These are phyloP conservation scores for Bruguiera sexangula DNA, from an alignment of 345 rosid genomes.

Conservation along the genomic window DNA sequence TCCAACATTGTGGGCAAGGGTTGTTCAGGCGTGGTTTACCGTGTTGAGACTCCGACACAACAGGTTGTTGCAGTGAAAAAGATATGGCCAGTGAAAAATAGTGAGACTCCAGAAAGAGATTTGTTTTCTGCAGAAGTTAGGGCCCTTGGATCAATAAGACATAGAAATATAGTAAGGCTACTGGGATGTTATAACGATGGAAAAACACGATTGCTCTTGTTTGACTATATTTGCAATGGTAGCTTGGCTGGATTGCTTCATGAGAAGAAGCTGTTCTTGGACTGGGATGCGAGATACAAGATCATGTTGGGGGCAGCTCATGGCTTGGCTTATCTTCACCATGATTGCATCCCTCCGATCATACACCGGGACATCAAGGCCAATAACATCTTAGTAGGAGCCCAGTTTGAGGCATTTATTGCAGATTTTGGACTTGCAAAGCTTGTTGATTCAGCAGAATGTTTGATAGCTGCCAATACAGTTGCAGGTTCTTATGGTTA, in stretches of 20 bases:
- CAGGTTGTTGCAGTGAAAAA: constrained; percentile 70
- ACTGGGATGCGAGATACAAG: constrained; percentile 67
- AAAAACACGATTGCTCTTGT: constrained; percentile 55
- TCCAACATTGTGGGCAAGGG: constrained; percentile 60
- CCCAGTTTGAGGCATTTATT: constrained; percentile 57
- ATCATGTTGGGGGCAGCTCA: constrained; percentile 66
- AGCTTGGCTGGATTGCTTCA: constrained; percentile 61
- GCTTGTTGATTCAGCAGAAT: constrained; percentile 47
- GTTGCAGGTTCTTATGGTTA: constrained; percentile 77
- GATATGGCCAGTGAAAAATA: constrained; percentile 54
- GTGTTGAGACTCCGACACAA: constrained; percentile 48
- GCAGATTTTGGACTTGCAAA: constrained; percentile 78
- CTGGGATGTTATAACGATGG: constrained; percentile 63
- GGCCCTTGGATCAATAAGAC: constrained; percentile 65
- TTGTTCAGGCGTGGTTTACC: constrained; percentile 65
- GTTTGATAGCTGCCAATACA: constrained; percentile 39
- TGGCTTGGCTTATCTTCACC: constrained; percentile 71
- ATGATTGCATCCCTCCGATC: constrained; percentile 69
- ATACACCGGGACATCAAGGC: constrained; percentile 73
- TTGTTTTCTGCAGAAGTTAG: constrained; percentile 65
- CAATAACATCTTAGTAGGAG: constrained; percentile 66
- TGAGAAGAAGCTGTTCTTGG: constrained; percentile 42
- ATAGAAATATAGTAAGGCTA: constrained; percentile 66
- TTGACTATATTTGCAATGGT: constrained; percentile 65
- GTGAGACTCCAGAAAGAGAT: constrained; percentile 50